Conservation (phyloP, 768 basidiomycete species). For the Asterophora lycoperdoides region DNA sequence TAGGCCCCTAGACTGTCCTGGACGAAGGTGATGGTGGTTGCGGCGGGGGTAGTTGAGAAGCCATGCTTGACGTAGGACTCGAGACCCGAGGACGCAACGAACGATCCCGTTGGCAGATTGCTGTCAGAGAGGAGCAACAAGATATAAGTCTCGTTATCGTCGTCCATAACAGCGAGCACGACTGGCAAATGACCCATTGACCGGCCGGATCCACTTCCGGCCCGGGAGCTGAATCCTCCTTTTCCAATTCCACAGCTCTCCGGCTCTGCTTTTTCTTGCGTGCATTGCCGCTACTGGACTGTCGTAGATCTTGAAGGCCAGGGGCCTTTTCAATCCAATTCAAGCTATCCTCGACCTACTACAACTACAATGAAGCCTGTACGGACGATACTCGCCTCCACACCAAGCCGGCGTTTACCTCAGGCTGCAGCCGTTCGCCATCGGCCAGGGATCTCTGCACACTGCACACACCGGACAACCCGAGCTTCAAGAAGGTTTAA, state of each 20-base stretch:
- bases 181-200: constrained; percentile 7
- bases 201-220: no score
- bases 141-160: constrained; percentile 57
- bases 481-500: constrained; percentile 22
- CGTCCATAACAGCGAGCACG: constrained; percentile 23
- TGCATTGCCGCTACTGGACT: constrained; percentile 17
- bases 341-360: not conserved
- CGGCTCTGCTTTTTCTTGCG: constrained; percentile 10
- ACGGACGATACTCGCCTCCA: constrained; percentile 21
- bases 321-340: not conserved
- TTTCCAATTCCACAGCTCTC: not conserved
- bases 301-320: not conserved
- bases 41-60: constrained; percentile 39
- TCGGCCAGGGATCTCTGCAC: constrained; percentile 12
- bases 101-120: constrained; percentile 95
- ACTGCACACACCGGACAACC: constrained; percentile 4
- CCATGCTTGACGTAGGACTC: constrained; percentile 91
- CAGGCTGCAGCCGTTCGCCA: constrained; percentile 13
- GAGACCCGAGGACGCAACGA: constrained; percentile 90
- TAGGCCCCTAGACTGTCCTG: constrained; percentile 75
- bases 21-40: constrained; percentile 54
- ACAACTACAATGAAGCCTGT: constrained; percentile 28
- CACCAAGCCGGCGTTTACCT: constrained; percentile 15
- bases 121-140: constrained; percentile 83
- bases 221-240: constrained; percentile 2